A percentile compares a stretch with the other conserved stretches of the same genome.
Conservation (phyloP, 768 basidiomycete genomes). For the Xerocomellus amylosporus region DNA sequence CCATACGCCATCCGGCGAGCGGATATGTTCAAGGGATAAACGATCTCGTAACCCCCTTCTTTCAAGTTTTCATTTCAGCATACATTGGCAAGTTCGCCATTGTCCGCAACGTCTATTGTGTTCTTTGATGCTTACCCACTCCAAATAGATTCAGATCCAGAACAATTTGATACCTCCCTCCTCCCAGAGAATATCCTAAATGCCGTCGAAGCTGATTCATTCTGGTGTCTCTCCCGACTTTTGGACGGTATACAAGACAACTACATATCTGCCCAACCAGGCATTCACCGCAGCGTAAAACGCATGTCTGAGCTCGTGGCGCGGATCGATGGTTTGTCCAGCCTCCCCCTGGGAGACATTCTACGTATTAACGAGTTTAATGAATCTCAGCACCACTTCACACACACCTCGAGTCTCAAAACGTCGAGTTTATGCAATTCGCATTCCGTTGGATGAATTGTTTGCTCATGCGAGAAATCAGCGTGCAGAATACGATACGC, state of each 20-base stretch:
- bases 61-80: constrained; percentile 92
- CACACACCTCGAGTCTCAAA: constrained; percentile 81
- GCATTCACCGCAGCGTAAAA: constrained; percentile 89
- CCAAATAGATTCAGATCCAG: constrained; percentile 80
- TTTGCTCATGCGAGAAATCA: constrained; percentile 95
- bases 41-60: constrained; percentile 96
- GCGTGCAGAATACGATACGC: constrained; percentile 91
- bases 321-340: constrained; percentile 75
- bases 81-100: constrained; percentile 71
- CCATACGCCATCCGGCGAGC: constrained; percentile 95
- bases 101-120: neutral
- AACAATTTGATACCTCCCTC: constrained; percentile 75
- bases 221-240: constrained; percentile 95
- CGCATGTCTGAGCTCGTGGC: constrained; percentile 93
- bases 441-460: constrained; percentile 99
- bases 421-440: constrained; percentile 99
- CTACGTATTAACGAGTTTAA: neutral
- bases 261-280: constrained; percentile 95
- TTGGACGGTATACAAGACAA: constrained; percentile 98
- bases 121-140: constrained; percentile 1
- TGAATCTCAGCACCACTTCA: constrained; percentile 69
- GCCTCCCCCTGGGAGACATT: neutral
- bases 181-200: constrained; percentile 69
- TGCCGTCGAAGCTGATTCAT: constrained; percentile 95
- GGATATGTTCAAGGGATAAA: constrained; percentile 99